Base-by-base conservation (phyloP, 257 asterid genomes). In the Nyctanthes arbortristis region DNA sequence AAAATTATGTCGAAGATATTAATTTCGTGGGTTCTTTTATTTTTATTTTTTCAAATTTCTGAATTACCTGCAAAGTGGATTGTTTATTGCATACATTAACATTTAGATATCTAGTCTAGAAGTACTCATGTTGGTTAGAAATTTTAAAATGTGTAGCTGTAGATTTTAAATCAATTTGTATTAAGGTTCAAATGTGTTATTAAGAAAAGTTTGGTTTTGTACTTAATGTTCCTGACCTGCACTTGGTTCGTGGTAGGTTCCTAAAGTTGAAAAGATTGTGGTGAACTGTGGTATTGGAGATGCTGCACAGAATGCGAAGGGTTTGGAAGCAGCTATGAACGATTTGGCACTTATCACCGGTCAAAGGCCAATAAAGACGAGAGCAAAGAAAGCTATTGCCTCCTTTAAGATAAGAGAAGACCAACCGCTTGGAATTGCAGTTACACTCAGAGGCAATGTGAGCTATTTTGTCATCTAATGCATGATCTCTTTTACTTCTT, bases 241-340 rank as follows among this genome's bases (percentile, higher is more conserved):
- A 14, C 11, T 66, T 62, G 54, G 40, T 69, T 65, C 75, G 64
- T 60, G 34, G 7, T 66, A 89, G 99, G 97, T 94, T 66, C 99
- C 99, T 1, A 91, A 94, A 82, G 70, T 94, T 34, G 84, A 84
- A 5, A 91, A 94, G 81, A 79, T 94, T 68, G 99, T 94, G 39
- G 96, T 94, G 88, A 94, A 91, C 73, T 91, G 99, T 76, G 97
- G 99, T 62, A 88, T 94, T 72, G 99, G 99, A 81, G 99, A 94
- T 37, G 99, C 99, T 77, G 97, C 97, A n/a, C 99, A 94, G 88
- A 94, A 94, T 85, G 81, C 99, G 0, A 91, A 91, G 86, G 99
- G 97, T 62, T 82, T 91, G 84, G 97, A 91, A 33, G 97, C 99
- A 32, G 97, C 99, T 57, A 60, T 94, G 78, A 94, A 86, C 71